These are phyloP conservation scores for Leccinum laetum DNA, from an alignment of 1,284 basidiomycete genomes.

Conservation along the genomic window DNA sequence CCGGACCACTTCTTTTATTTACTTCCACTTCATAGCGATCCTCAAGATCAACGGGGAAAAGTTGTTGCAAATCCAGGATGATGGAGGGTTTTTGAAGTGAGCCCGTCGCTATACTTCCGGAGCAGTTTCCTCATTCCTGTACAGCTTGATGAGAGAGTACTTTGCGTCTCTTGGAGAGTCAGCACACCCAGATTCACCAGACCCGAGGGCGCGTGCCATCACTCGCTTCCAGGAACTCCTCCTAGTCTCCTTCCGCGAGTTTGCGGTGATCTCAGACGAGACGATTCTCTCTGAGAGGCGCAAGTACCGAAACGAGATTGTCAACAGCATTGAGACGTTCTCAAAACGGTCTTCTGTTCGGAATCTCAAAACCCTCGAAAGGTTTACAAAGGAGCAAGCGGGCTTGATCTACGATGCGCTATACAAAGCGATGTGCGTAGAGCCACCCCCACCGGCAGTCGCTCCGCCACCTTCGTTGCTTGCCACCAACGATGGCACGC, in stretches of 20 bases:
- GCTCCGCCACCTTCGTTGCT: constrained; percentile 51
- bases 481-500: constrained; percentile 52
- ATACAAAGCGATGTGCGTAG: constrained; percentile 85
- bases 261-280: constrained; percentile 96
- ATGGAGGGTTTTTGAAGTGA: constrained; percentile 95
- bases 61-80: constrained; percentile 94
- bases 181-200: constrained; percentile 88
- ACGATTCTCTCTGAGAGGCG: constrained; percentile 89
- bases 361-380: constrained; percentile 81
- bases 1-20: constrained; percentile 12
- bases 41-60: constrained; percentile 98
- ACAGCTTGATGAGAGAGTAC: constrained; percentile 90
- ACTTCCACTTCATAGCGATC: constrained; percentile 59
- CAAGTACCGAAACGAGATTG: constrained; percentile 88
- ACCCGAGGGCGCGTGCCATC: constrained; percentile 91
- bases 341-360: constrained; percentile 94
- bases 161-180: constrained; percentile 94
- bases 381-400: constrained; percentile 89
- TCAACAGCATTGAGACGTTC: constrained; percentile 94
- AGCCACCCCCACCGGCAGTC: constrained; percentile 58
- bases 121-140: constrained; percentile 1
- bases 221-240: constrained; percentile 98
- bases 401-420: constrained; percentile 90
- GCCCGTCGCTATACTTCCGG: constrained; percentile 17
- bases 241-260: constrained; percentile 96